Base-by-base conservation (phyloP, 495 filamentous ascomycete species). In the Bacidia rubella region DNA sequence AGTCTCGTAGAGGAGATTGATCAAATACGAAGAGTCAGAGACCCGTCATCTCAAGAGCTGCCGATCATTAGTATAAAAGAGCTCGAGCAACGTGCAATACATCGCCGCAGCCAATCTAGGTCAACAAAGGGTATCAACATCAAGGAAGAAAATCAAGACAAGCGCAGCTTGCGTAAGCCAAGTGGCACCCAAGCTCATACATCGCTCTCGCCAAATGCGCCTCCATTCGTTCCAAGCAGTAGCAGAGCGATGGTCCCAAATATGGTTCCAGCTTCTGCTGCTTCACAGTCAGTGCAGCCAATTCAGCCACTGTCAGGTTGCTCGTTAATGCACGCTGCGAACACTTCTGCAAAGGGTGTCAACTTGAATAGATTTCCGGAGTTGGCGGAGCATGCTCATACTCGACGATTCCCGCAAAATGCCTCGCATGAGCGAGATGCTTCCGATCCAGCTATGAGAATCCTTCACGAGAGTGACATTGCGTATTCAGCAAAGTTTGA, bases 1-100 rank as follows among this genome's bases (percentile, higher is more conserved):
- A 54, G 54, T 44, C 55, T 72, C 26, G 66, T 72, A 0, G 59
- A 66, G 45, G 63, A 70, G 38, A 45, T 70, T 20, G 69, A 72
- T 43, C 58, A 54, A 11, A 59, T 66, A 11, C 65, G 69, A 25
- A 38, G 63, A 12, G 64, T 63, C 38, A 67, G 60, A 53, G 69
- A 68, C n/a, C 62, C 68, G 27, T 44, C 65, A 24, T 62, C 65
- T 26, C 57, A 55, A 23, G 54, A 56, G 5, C 56, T 60, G 25
- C 48, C 42, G 22, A 47, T 53, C 39, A 17, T 50, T 17, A 38
- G 47, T 9, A 11, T 35, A n/a, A 50, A 19, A n/a, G 47, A 21
- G n/a, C 32, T 50, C 19, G 15, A 21, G 20, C 12, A 22, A 19
- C 47, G 47, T 21, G 47, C 47, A 9, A 50, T 20, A n/a, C 17